phyloP scores from a whole-genome alignment of 257 asterid species.

The Cinchona pubescens region DNA sequence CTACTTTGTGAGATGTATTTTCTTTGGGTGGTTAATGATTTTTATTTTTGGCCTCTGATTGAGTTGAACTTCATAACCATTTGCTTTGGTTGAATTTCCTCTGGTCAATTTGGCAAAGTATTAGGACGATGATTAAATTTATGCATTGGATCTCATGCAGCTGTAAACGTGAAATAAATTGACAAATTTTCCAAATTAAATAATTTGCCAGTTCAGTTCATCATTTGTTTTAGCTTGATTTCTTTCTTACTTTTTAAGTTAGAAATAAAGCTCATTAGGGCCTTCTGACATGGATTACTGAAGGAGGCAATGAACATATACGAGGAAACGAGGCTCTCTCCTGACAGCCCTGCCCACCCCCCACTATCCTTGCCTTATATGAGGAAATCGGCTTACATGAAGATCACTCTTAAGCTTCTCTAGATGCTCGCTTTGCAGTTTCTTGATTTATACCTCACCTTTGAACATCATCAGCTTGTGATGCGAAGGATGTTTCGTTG shows the following conservation, averaged over 20 bases:
- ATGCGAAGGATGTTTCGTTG: not conserved
- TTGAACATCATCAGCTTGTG: not conserved
- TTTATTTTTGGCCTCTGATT: too few species aligned
- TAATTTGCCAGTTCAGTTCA: not conserved
- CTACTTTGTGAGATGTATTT: not conserved
- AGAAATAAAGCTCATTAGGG: too few species aligned
- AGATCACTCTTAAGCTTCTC: not conserved
- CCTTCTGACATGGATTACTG: constrained; percentile 65
- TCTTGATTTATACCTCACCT: not conserved
- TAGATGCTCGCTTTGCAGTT: not conserved
- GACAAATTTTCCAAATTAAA: not conserved
- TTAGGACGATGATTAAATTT: too few species aligned
- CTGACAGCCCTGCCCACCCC: too few species aligned
- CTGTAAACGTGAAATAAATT: too few species aligned
- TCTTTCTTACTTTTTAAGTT: too few species aligned
- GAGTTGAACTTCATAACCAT: too few species aligned
- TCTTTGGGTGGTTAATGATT: not conserved
- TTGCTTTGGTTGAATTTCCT: too few species aligned
- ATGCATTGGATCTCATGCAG: not conserved
- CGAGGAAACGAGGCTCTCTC: constrained; percentile 80
- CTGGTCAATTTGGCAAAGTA: not conserved
- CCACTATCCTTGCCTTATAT: constrained; percentile 77
- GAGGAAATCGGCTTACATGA: too few species aligned
- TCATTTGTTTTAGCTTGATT: too few species aligned
- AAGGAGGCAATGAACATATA: constrained; percentile 77